Base-by-base conservation (phyloP, 2,329 filamentous ascomycete species). In the Alternaria longipes region DNA sequence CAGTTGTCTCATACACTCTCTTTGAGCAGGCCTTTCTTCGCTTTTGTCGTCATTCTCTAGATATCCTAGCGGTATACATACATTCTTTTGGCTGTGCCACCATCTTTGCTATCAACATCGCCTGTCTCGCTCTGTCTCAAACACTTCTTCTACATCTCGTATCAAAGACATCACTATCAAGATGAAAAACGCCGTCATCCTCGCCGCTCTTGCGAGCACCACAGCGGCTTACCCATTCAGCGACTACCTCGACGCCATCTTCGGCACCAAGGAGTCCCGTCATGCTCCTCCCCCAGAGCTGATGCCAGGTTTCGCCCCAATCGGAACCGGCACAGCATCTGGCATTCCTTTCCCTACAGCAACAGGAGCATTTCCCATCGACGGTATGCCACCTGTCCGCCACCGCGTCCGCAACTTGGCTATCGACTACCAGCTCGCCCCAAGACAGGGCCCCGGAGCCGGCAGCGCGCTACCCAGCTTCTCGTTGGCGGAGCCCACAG, bases 121-220 rank as follows among this genome's bases (percentile, higher is more conserved):
- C 32, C 52, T 34, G 24, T 47, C 30, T 9, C 41, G 28, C 20
- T 22, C 16, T 12, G 8, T 20, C 46, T 54, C 49, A 30, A 28
- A 11, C 30, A 55, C 12, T 44, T 49, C 54, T 28, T 56, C 36
- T 16, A 34, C 9, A 24, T 50, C 32, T 54, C 36, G 8, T 26
- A n/a, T 32, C 30, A 42, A 24, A 42, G 40, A 42, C 36, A 16
- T 28, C 18, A 16, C 30, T 28, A 41, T 41, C 50, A 41, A 47
- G 62, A 74, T 74, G 71, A 70, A 62, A 59, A 66, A 66, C 32
- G 38, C 62, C 41, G 52, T 74, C 32, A 47, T 73, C 12, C 61
- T 74, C 42, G 61, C 73, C 45, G 63, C 70, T 41, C 66, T 74
- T 44, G 60, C 66, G 42, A 61, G 72, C 57, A 63, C 67, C n/a